Percentiles rank a stretch among this genome's conserved stretches.
Conservation (phyloP, 2,329 filamentous ascomycete genomes). For the Penicillium griseofulvum region DNA sequence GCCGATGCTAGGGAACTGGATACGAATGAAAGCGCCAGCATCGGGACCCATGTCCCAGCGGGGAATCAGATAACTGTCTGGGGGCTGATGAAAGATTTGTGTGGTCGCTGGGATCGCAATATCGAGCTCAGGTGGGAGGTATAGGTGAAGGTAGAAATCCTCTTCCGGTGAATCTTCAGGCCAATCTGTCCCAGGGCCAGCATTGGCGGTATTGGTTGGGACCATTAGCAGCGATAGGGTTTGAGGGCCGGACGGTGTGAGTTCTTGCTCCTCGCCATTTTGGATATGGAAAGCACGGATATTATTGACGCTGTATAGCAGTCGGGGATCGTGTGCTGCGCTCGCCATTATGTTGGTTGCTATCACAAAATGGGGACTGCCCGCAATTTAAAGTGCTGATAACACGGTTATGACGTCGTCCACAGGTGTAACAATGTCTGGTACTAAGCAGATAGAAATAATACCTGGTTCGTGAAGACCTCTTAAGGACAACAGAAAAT, state of each 20-base stretch:
- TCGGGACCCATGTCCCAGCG: conserved; percentile 90
- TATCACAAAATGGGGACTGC: not conserved
- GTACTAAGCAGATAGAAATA: not conserved
- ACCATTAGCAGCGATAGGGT: conserved; percentile 95
- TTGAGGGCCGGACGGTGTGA: conserved; percentile 83
- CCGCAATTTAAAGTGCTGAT: conserved; percentile 12
- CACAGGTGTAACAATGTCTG: not conserved
- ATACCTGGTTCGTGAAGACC: not conserved
- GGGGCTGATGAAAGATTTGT: conserved; percentile 95
- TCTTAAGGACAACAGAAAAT: not conserved
- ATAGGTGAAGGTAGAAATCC: conserved; percentile 95
- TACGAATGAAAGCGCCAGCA: conserved; percentile 84
- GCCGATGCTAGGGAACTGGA: conserved; percentile 79
- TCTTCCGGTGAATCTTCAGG: conserved; percentile 72
- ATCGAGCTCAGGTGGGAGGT: conserved; percentile 91
- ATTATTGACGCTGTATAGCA: conserved; percentile 62
- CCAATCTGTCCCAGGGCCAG: conserved; percentile 55
- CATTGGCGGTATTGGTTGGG: conserved; percentile 69
- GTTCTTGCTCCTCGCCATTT: conserved; percentile 76
- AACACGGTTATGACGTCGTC: conserved; percentile 23
- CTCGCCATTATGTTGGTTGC: conserved; percentile 23
- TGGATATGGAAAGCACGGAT: conserved; percentile 89
- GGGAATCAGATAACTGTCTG: conserved; percentile 88
- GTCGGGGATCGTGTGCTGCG: conserved; percentile 35
- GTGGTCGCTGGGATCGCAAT: conserved; percentile 91